A percentile compares a stretch with the other conserved stretches of the same genome.
phyloP scores from a whole-genome alignment of 2,329 filamentous ascomycete species.

The Colletotrichum siamense region DNA sequence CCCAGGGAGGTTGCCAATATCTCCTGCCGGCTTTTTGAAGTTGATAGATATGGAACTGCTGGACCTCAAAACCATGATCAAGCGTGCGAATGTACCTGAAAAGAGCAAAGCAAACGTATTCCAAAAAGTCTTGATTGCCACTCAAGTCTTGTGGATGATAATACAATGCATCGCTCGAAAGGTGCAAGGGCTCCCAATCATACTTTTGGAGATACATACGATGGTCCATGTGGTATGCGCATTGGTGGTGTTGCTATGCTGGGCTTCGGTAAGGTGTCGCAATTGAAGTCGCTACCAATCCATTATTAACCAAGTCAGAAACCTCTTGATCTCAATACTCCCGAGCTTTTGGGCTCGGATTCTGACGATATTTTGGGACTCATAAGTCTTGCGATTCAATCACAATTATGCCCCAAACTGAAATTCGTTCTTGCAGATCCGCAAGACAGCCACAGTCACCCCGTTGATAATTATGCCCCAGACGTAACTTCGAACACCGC shows the following conservation, averaged over 20 bases:
- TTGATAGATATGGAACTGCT: not conserved
- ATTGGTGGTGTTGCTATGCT: not conserved
- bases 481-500: too few species aligned
- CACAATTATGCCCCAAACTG: rapidly evolving
- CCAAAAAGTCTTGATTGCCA: constrained; percentile 38
- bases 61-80: not conserved
- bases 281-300: rapidly evolving
- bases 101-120: constrained; percentile 41
- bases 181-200: constrained; percentile 36
- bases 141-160: constrained; percentile 44
- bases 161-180: constrained; percentile 37
- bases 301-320: not conserved
- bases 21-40: constrained; percentile 1
- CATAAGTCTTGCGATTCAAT: not conserved
- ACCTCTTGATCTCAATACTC: not conserved
- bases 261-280: not conserved
- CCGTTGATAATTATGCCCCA: too few species aligned
- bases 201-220: constrained; percentile 40
- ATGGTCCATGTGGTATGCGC: constrained; percentile 34
- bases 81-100: constrained; percentile 31
- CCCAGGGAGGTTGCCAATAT: not conserved
- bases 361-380: not conserved
- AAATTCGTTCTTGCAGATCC: not conserved
- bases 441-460: rapidly evolving
- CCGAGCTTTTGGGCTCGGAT: not conserved